Base-by-base conservation (phyloP, 2,329 filamentous ascomycete genomes). In the Aureobasidium sp. region DNA sequence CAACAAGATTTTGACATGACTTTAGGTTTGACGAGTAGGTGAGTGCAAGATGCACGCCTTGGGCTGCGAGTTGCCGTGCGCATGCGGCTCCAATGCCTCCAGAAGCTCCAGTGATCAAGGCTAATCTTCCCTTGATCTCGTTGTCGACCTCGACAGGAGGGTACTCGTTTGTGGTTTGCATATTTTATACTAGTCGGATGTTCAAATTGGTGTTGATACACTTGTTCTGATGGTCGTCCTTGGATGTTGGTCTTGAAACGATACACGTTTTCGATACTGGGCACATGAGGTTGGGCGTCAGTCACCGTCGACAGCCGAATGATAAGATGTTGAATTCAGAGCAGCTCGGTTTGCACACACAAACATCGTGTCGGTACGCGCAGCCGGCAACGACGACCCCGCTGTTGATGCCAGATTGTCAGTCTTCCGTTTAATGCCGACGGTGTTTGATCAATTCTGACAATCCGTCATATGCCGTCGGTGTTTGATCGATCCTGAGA, bases 11-110 rank as follows among this genome's bases (percentile, higher is more conserved):
- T 33, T 55, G 51, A 25, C 51, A 55, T 33, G 75, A 71, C 4
- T 73, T 70, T 29, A 74, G 67, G 66, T 78, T 81, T 45, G 75
- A 78, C 17, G 80, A 79, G 69, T 84, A 85, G 5, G 82, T 84
- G 27, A 86, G 71, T 9, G 82, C 83, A 3, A 86, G 75, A 65
- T 81, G 73, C n/a, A 77, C 77, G 27, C 79, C 79, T 42, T 77
- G 73, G 13, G 70, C 62, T 53, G 78, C 79, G 25, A 86, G 78
- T 51, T 81, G 77, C 59, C 74, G 74, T 29, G 83, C 82, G 64
- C 80, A 82, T 53, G 81, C 81, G 60, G 77, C 77, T 17, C 83
- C 83, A 47, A 85, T 84, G 19, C 82, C 81, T 65, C 80, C 81
- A 47, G 81, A 84, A 47, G 79, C 82, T 43, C 82, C 82, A 0